Percentiles rank a stretch among this genome's conserved stretches.
phyloP scores from a whole-genome alignment of 495 filamentous ascomycete species.

The Recurvomyces mirabilis region DNA sequence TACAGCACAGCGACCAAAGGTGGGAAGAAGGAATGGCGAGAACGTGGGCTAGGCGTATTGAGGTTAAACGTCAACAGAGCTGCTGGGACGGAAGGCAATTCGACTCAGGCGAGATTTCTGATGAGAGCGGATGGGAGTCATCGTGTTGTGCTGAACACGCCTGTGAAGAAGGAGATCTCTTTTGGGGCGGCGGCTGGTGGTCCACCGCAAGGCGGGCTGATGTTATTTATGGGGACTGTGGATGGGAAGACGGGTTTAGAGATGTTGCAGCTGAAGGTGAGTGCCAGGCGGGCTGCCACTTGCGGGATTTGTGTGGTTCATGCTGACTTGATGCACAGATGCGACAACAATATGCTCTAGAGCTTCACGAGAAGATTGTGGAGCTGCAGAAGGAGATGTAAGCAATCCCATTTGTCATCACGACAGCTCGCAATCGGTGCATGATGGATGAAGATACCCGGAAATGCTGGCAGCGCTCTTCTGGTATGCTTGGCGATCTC shows the following conservation, averaged over 20 bases:
- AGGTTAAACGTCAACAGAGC: constrained; percentile 61
- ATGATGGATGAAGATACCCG: too few species aligned
- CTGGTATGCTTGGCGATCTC: too few species aligned
- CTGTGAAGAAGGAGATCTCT: constrained; percentile 59
- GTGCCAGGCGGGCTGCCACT: constrained; percentile 15
- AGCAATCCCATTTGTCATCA: too few species aligned
- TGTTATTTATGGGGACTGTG: constrained; percentile 33
- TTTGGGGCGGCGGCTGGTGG: constrained; percentile 49
- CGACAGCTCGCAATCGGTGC: too few species aligned
- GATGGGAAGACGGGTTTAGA: constrained; percentile 18
- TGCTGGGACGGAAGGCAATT: too few species aligned
- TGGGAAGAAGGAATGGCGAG: constrained; percentile 64
- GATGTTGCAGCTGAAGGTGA: constrained; percentile 56
- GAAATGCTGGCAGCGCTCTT: too few species aligned
- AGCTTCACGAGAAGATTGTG: constrained; percentile 23
- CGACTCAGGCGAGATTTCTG: constrained; percentile 51
- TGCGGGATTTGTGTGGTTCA: background rate
- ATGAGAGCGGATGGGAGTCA: constrained; percentile 79
- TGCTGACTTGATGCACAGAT: constrained; percentile 20
- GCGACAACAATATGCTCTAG: constrained; percentile 15
- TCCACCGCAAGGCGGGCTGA: constrained; percentile 39
- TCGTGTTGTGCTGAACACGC: constrained; percentile 77
- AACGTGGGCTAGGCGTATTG: constrained; percentile 70
- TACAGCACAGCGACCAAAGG: constrained; percentile 32
- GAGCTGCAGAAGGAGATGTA: constrained; percentile 26